Evolutionary conservation across 768 basidiomycete genomes (phyloP), one percentile per base, ranked within the genome.

Genomic region (Crassisporium funariophilum): DNA sequence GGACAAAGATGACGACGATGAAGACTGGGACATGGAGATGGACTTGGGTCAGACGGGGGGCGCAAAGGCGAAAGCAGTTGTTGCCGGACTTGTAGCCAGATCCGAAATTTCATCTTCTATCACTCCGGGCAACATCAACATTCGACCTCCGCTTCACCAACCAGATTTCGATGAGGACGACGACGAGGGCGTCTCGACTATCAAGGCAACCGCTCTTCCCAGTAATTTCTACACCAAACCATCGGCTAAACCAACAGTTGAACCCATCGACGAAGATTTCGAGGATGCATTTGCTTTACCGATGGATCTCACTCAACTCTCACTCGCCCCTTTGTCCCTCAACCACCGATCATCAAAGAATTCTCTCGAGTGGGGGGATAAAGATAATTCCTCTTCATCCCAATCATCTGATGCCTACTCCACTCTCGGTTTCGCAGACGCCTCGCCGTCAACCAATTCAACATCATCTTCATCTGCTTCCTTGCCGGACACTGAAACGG

Each of bases 331-430:
- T 42, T 70, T 84, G 46, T 81, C 87, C 22, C 79, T 90, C 15
- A 81, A 75, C 53, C 87, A 90, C 60, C 82, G 86, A 41, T 78
- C 86, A 7, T 91, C 91, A 46, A 91, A 91, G 70, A 82, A 80
- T 41, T 91, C 90, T 1, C 74, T 92, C 20, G 89, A 91, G 68
- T 91, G 89, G 88, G 75, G 86, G 22, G 89, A 91, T 68, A 88
- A 81, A 61, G 88, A 92, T 58, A 81, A 87, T 35, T 87, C 90
- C 1, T 82, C 79, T 4, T 89, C 88, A 5, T 89, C 88, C 11
- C 87, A 88, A 59, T 91, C 89, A n/a, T 92, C 90, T 17, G 91
- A 92, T 62, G 81, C 87, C 7, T 91, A 88, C 57, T 91, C 90
- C 31, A 78, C 83, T 16, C 77, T 92, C 25, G 85, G 88, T 40